phyloP scores from a whole-genome alignment of 176 grass and related monocot genomes.

The Microstegium vimineum region DNA sequence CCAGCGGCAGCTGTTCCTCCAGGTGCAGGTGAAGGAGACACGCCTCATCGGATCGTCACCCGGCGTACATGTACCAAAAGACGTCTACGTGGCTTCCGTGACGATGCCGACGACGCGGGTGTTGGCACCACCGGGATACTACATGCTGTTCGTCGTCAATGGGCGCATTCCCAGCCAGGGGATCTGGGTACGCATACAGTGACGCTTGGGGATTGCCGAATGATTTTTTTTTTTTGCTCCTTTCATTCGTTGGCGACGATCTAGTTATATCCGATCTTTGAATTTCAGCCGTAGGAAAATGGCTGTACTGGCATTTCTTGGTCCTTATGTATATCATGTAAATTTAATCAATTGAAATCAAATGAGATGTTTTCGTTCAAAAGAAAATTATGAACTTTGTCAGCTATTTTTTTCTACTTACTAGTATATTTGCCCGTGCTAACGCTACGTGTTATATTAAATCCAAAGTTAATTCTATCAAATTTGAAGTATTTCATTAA shows the following conservation, averaged over 20 bases:
- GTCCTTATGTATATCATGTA: too few relatives aligned
- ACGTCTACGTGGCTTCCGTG: slow-evolving; percentile 9
- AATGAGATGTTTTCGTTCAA: too few relatives aligned
- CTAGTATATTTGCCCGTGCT: too few relatives aligned
- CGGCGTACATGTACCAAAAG: background rate
- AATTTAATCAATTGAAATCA: too few relatives aligned
- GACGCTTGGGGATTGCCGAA: background rate
- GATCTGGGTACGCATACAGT: slow-evolving; percentile 65
- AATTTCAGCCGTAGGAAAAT: background rate
- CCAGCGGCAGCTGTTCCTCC: slow-evolving; percentile 59
- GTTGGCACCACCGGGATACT: slow-evolving; percentile 65
- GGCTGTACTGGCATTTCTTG: background rate
- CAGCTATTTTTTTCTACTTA: too few relatives aligned
- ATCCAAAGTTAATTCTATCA: too few relatives aligned
- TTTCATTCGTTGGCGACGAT: background rate
- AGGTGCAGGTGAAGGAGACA: background rate
- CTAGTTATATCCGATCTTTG: background rate
- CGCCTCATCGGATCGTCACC: background rate
- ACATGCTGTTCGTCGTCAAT: slow-evolving; percentile 74
- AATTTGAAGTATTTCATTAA: too few relatives aligned
- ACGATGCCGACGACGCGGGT: slow-evolving; percentile 26
- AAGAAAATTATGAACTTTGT: too few relatives aligned
- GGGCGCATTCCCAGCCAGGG: slow-evolving; percentile 61
- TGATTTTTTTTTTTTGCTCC: background rate
- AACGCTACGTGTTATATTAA: too few relatives aligned